Conservation (phyloP, 441 rosid species). For the Cnidoscolus chayamansa region DNA sequence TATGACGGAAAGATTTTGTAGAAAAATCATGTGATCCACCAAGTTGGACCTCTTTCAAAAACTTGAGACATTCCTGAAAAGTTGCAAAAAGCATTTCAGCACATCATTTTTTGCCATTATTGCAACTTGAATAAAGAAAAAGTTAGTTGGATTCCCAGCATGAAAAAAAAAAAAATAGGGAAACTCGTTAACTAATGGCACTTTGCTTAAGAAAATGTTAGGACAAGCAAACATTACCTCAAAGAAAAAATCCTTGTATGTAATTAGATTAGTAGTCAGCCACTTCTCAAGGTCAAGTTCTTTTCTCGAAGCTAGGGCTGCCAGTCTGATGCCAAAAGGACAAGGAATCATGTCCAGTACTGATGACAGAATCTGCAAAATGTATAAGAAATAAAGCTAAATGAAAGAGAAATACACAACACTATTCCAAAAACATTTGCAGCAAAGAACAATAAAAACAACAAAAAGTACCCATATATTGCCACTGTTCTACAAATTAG, state of each 20-base stretch:
- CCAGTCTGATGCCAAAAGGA: constrained; percentile 65
- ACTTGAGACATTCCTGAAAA: constrained; percentile 86
- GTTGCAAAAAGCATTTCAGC: constrained; percentile 27
- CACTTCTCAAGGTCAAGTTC: constrained; percentile 88
- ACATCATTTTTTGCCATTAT: constrained; percentile 11
- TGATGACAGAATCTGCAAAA: constrained; percentile 60
- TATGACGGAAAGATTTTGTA: constrained; percentile 56
- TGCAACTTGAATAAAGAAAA: background rate
- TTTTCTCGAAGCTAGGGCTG: constrained; percentile 78
- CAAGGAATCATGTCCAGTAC: constrained; percentile 77
- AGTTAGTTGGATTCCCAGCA: background rate
- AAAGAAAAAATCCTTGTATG: constrained; percentile 67
- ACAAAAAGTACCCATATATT: background rate
- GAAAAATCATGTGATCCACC: constrained; percentile 69
- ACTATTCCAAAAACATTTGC: background rate
- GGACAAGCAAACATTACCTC: constrained; percentile 48
- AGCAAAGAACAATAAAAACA: background rate
- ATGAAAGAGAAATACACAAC: background rate
- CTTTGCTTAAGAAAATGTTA: background rate
- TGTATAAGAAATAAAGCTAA: constrained; percentile 12
- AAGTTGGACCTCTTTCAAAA: constrained; percentile 68
- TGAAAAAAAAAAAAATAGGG: constrained; percentile 2
- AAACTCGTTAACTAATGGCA: background rate
- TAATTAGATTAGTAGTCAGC: constrained; percentile 56
- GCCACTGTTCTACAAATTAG: background rate